Percentiles rank a stretch among this genome's conserved stretches.
Conservation (phyloP, 2,329 filamentous ascomycete genomes). For the Aspergillus sp. region DNA sequence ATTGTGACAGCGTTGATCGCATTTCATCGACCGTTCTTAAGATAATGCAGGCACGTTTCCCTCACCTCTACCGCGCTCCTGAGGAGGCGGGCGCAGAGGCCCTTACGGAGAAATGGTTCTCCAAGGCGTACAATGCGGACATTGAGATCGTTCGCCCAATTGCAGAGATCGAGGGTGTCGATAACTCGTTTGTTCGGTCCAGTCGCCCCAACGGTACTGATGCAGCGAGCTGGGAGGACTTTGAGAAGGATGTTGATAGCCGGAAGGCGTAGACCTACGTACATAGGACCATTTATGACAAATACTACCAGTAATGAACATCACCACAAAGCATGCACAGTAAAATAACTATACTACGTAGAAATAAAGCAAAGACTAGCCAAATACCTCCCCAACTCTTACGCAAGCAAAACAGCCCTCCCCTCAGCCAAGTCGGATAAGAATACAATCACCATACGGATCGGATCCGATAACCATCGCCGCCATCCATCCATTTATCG, state of each 20-base stretch:
- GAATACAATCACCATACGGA: background rate
- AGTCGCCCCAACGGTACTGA: slow-evolving; percentile 57
- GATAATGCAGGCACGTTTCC: slow-evolving; percentile 55
- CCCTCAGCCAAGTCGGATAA: too few relatives aligned
- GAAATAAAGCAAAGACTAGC: background rate
- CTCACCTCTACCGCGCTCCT: slow-evolving; percentile 53
- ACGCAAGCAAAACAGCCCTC: too few relatives aligned
- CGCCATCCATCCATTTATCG: slow-evolving; percentile 3
- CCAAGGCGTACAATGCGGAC: slow-evolving; percentile 45
- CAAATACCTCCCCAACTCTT: too few relatives aligned
- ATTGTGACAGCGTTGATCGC: slow-evolving; percentile 66
- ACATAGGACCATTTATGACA: background rate
- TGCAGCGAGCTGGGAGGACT: slow-evolving; percentile 49
- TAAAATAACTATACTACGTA: too few relatives aligned
- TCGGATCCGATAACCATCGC: slow-evolving; percentile 2
- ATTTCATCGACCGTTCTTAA: slow-evolving; percentile 62
- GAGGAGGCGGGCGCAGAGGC: slow-evolving; percentile 40
- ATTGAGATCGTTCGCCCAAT: slow-evolving; percentile 53
- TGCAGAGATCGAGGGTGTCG: slow-evolving; percentile 49
- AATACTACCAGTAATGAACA: background rate
- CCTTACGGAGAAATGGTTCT: slow-evolving; percentile 41
- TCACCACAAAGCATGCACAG: too few relatives aligned
- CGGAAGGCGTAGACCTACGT: slow-evolving; percentile 17
- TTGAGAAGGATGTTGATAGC: slow-evolving; percentile 27
- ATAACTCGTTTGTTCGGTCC: slow-evolving; percentile 51